phyloP scores from a whole-genome alignment of 2,329 filamentous ascomycete species.

The Trichoderma cornu-damae region DNA sequence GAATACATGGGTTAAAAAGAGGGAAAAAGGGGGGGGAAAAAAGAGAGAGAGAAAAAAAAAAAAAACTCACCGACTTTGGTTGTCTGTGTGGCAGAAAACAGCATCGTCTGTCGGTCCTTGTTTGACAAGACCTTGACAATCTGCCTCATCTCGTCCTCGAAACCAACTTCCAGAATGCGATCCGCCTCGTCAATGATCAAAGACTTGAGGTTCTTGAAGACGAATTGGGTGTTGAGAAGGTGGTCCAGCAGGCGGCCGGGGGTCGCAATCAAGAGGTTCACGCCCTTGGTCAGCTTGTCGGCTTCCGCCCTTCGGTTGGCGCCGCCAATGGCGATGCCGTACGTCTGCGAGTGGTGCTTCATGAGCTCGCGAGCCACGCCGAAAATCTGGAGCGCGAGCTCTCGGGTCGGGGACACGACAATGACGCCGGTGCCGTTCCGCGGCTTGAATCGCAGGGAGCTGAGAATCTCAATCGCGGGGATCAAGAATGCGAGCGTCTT shows the following conservation, averaged over 20 bases:
- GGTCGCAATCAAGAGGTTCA: constrained; percentile 91
- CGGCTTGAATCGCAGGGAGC: constrained; percentile 86
- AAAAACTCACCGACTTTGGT: constrained; percentile 66
- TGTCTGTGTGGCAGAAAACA: constrained; percentile 98
- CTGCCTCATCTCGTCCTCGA: constrained; percentile 96
- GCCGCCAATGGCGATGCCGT: constrained; percentile 92
- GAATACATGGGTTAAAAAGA: too few species aligned
- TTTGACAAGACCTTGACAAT: constrained; percentile 92
- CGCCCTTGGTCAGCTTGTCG: constrained; percentile 88
- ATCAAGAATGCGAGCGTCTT: constrained; percentile 95
- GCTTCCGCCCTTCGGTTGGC: constrained; percentile 87
- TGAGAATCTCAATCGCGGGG: constrained; percentile 88
- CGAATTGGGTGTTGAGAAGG: constrained; percentile 78
- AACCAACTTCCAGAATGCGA: constrained; percentile 91
- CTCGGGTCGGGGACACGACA: constrained; percentile 71
- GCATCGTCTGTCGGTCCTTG: constrained; percentile 85
- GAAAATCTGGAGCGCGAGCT: constrained; percentile 75
- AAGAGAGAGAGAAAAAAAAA: too few species aligned
- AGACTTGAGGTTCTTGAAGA: constrained; percentile 88
- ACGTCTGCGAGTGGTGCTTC: constrained; percentile 88
- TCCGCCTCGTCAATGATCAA: constrained; percentile 96
- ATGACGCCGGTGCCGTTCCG: constrained; percentile 90
- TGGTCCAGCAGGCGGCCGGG: constrained; percentile 91
- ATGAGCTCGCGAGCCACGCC: constrained; percentile 91
- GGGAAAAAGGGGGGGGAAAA: too few species aligned